Evolutionary conservation across 1,284 basidiomycete species (phyloP).

Genomic region (Cystobasidiaceae sp.): DNA sequence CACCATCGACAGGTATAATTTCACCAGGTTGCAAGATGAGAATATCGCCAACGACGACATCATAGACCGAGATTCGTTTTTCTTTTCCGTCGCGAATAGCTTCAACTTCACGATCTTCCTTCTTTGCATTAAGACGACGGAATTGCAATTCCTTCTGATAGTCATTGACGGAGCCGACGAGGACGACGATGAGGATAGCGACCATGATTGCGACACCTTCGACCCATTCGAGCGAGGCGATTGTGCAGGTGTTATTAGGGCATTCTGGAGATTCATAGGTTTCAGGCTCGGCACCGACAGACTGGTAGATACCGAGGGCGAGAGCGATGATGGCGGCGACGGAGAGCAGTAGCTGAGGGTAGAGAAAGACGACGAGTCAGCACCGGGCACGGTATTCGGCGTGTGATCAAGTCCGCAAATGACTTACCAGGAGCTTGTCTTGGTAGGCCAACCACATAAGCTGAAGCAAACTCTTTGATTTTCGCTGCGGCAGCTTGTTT

Average conservation of each 20-base stretch:
- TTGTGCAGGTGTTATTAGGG: constrained; percentile 37
- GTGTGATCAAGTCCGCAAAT: no score
- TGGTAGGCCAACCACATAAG: constrained; percentile 94
- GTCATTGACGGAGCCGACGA: constrained; percentile 83
- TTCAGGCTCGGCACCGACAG: constrained; percentile 67
- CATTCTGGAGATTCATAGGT: constrained; percentile 50
- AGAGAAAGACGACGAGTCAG: background rate
- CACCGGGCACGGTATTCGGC: no score
- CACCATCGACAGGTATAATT: constrained; percentile 88
- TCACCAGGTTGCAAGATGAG: constrained; percentile 91
- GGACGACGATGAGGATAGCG: constrained; percentile 76
- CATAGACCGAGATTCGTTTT: constrained; percentile 74
- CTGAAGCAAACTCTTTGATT: constrained; percentile 69
- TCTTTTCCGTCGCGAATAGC: constrained; percentile 80
- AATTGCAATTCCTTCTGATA: constrained; percentile 99
- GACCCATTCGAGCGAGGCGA: constrained; percentile 73
- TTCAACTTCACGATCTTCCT: constrained; percentile 90
- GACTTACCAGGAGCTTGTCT: constrained; percentile 81
- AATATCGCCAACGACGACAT: constrained; percentile 90
- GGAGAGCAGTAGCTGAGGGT: constrained; percentile 77
- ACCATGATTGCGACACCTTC: constrained; percentile 96
- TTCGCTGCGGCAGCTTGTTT: constrained; percentile 73
- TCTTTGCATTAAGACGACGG: constrained; percentile 83
- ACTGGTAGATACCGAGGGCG: constrained; percentile 88
- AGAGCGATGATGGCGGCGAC: constrained; percentile 89